Base-by-base conservation (phyloP, 2,329 filamentous ascomycete species). In the Sclerotinia glacialis region DNA sequence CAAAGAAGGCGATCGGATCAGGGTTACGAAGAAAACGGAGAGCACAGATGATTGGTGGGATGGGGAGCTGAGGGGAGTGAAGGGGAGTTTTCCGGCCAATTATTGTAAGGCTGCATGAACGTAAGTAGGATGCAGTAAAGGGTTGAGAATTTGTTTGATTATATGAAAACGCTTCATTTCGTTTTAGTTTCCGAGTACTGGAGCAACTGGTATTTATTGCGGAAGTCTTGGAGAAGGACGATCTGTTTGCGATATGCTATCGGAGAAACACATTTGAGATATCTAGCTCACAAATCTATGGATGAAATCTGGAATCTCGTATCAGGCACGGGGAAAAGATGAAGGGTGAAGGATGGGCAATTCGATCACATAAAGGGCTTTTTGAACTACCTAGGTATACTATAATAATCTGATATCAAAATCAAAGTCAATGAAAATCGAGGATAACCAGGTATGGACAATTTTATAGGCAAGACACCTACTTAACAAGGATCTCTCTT, bases 1-100 rank as follows among this genome's bases (percentile, higher is more conserved):
- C 75, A 81, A 82, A 40, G 89, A 93, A 76, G 92, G 91, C 2
- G 92, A 95, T 73, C 82, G 84, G 60, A 96, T 96, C 72, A 85
- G 83, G 55, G 88, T 96, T 4, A 75, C 93, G 42, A 91, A 91
- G 79, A 92, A 89, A 80, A 95, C 92, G 2, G 84, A 86, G 8
- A 92, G 88, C 69, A 89, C 86, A 28, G 89, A 95, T 78, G 92
- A 95, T 75, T 96, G 92, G 91, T 96, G 92, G 92, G 85, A 91
- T 69, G 92, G 92, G 16, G 91, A 95, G 77, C 70, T 93, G 18
- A 81, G 81, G 50, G 91, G 91, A 0, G 77, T 81, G 34, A 84
- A 82, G 74, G 92, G 92, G 4, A 87, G 82, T 71, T 96, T 96
- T 75, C 92, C 92, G 0, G 92, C 92, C 8, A 96, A 96, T 77